Conservation (phyloP, 805 yeast species). For the Wickerhamomyces chaumierensis region DNA sequence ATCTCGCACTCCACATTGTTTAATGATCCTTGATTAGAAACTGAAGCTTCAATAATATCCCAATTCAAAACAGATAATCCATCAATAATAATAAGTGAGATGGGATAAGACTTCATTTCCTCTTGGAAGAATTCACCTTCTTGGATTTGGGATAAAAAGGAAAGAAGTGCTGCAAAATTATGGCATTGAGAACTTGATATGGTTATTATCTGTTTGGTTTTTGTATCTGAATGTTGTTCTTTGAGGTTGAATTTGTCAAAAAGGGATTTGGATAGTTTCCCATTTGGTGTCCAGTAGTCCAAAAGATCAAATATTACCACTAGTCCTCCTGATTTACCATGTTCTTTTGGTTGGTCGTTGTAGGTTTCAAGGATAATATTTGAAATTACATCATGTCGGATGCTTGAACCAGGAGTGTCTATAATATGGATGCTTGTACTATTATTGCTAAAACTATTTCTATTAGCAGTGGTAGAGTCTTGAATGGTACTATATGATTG, state of each 20-base stretch:
- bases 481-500: neutral
- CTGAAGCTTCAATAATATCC: neutral
- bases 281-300: neutral
- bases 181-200: no score
- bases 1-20: neutral
- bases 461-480: neutral
- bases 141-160: neutral
- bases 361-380: neutral
- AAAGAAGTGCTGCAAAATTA: neutral
- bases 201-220: no score
- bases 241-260: no score
- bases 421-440: neutral
- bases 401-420: neutral
- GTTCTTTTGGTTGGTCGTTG: neutral
- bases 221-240: no score
- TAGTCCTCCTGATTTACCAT: neutral
- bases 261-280: no score
- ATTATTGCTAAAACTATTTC: no score
- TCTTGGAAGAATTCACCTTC: neutral
- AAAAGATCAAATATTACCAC: neutral
- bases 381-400: neutral
- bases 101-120: no score
- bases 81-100: neutral
- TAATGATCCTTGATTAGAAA: no score
- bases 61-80: neutral